Base-by-base conservation (phyloP, 1,139 yeast species). In the Candida tetrigidarum region DNA sequence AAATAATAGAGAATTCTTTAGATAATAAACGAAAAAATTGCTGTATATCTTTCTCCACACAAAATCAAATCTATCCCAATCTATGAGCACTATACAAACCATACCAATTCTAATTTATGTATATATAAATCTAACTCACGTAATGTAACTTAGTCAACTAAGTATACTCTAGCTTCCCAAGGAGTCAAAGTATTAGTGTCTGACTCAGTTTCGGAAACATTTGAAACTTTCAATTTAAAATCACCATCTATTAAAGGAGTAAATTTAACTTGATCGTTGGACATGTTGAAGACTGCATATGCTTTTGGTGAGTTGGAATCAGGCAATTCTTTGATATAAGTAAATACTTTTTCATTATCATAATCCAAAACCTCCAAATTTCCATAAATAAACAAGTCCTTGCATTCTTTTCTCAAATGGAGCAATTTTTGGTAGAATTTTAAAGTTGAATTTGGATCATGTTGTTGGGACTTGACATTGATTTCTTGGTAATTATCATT, bases 381-480 rank as follows among this genome's bases (percentile, higher is more conserved):
- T n/a, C 86, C 86, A 53, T 78, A 74, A 37, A 76, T 67, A 43
- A 77, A 60, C 23, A 71, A 50, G 43, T 76, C 80, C 51, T 67
- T 69, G 64, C 68, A 56, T 29, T 62, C 57, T 56, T 78, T 78
- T 63, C 86, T 74, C 19, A 74, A 42, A 44, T 59, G 55, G 49
- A 81, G 60, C 5, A 75, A 65, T 49, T 64, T 62, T 47, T 66
- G 64, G 74, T 78, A 81, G 62, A 75, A 80, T 46, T 63, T 55
- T 47, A 71, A 67, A 12, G 78, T 71, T 1, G 84, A 78, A 39
- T 69, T 51, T 11, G 75, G 73, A 54, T 80, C 83, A 32, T 67
- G 49, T 19, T 66, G 54, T 59, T 81, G 84, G 1, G 65, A 55
- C 12, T 67, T 73, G 33, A 71, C 84, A 53, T 81, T 81, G 55